Conservation (phyloP, 2,329 filamentous ascomycete species). For the Lasiodiplodia citricola region DNA sequence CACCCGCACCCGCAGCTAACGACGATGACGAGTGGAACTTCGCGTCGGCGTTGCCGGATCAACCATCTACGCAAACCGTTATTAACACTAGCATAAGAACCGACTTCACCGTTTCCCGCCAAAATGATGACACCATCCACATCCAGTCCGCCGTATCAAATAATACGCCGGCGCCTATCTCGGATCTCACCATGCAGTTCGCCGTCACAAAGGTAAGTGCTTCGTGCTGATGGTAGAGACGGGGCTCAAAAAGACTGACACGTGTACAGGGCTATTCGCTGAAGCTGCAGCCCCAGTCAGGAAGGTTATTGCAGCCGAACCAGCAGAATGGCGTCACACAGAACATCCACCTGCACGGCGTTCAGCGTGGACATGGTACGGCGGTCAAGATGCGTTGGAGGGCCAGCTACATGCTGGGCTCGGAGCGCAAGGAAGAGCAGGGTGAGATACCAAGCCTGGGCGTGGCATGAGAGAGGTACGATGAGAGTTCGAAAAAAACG, state of each 20-base stretch:
- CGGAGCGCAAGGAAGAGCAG: constrained; percentile 72
- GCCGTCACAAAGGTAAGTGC: constrained; percentile 83
- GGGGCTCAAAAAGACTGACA: not conserved
- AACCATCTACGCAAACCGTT: constrained; percentile 68
- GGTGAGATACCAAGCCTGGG: constrained; percentile 83
- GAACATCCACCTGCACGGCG: constrained; percentile 76
- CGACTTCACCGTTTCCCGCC: constrained; percentile 71
- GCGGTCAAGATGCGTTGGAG: constrained; percentile 91
- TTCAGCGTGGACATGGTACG: constrained; percentile 73
- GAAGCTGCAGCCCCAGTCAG: constrained; percentile 82
- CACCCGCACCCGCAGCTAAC: constrained; percentile 60
- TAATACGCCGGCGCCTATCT: constrained; percentile 71
- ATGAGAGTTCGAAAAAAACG: not conserved
- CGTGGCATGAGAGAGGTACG: constrained; percentile 48
- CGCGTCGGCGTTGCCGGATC: constrained; percentile 79
- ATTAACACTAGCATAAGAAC: constrained; percentile 74
- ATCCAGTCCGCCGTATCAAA: constrained; percentile 86
- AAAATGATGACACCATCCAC: constrained; percentile 63
- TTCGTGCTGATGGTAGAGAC: not conserved
- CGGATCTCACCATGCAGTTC: constrained; percentile 85
- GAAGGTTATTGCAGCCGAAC: constrained; percentile 72
- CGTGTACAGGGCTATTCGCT: constrained; percentile 74
- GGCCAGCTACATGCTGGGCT: constrained; percentile 74
- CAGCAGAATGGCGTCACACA: constrained; percentile 83
- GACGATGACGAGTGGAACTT: constrained; percentile 98